Evolutionary conservation across 495 filamentous ascomycete genomes (phyloP).

Genomic region (Neurospora tetraspora): DNA sequence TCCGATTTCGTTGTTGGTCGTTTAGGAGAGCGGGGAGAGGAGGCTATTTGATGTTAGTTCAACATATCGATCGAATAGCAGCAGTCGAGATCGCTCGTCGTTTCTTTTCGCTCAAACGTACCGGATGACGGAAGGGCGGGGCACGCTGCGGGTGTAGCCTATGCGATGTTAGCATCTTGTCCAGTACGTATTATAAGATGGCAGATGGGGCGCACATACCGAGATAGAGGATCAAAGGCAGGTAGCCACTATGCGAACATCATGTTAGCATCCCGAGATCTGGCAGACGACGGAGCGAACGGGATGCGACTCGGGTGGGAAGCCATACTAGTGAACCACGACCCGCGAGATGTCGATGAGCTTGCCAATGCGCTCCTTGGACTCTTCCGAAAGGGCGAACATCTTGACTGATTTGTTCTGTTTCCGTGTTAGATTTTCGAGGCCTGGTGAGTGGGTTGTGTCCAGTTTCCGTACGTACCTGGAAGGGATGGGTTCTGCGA

Average conservation of each 20-base stretch:
- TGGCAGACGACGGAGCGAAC: neutral
- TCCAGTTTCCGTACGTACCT: neutral
- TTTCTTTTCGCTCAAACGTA: constrained; percentile 28
- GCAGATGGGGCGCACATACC: constrained; percentile 47
- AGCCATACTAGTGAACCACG: constrained; percentile 87
- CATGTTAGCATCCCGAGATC: constrained; percentile 23
- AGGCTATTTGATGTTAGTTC: constrained; percentile 36
- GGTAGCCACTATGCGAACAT: constrained; percentile 61
- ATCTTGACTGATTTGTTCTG: constrained; percentile 34
- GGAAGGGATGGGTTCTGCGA: neutral
- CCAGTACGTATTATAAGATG: neutral
- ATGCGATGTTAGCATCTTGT: constrained; percentile 18
- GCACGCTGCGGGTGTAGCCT: constrained; percentile 93
- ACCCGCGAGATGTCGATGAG: constrained; percentile 89
- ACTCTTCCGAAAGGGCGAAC: constrained; percentile 92
- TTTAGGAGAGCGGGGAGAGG: constrained; percentile 61
- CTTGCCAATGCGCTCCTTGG: constrained; percentile 96
- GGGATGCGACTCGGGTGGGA: neutral
- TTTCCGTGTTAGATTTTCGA: neutral
- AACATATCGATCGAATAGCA: neutral
- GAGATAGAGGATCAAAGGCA: constrained; percentile 94
- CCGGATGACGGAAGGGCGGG: constrained; percentile 88
- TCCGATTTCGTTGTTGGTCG: neutral
- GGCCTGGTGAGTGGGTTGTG: neutral
- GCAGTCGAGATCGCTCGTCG: neutral